Percentiles rank a stretch among this genome's conserved stretches.
These are phyloP conservation scores for Leccinum aurantiacum DNA, from an alignment of 768 basidiomycete genomes.

Conservation along the genomic window DNA sequence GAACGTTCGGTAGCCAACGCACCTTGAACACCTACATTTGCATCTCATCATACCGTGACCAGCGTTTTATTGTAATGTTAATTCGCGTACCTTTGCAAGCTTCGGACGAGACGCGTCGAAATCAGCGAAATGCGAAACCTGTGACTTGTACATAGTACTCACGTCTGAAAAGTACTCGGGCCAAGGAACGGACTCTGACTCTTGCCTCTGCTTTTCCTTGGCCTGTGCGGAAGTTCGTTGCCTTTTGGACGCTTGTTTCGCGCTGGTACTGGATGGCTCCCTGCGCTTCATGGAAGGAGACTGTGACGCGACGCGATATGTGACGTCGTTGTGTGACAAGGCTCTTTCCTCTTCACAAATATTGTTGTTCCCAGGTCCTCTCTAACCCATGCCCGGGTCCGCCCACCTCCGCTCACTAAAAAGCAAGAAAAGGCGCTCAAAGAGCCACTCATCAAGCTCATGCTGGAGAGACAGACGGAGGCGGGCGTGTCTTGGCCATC, in stretches of 20 bases:
- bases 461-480: conserved; percentile 40
- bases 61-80: fast-evolving
- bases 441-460: conserved; percentile 41
- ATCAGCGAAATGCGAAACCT: neutral
- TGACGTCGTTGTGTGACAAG: conserved; percentile 13
- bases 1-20: conserved; percentile 2
- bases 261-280: neutral
- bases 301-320: conserved; percentile 18
- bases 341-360: neutral
- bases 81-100: conserved; percentile 57
- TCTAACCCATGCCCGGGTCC: conserved; percentile 23
- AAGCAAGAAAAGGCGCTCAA: conserved; percentile 29
- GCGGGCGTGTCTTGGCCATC: conserved; percentile 43
- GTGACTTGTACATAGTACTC: conserved; percentile 5
- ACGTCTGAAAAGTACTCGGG: conserved; percentile 64
- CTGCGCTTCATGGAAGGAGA: conserved; percentile 19
- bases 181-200: conserved; percentile 39
- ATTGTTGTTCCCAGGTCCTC: conserved; percentile 38
- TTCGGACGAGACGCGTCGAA: conserved; percentile 22
- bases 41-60: neutral
- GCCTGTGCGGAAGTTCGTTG: conserved; percentile 8
- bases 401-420: conserved; percentile 35
- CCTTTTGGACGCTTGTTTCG: conserved; percentile 14
- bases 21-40: conserved; percentile 45
- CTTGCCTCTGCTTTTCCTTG: conserved; percentile 23